A percentile compares a stretch with the other conserved stretches of the same genome.
Conservation (phyloP, 2,329 filamentous ascomycete genomes). For the Ophiognomonia clavigignenti-juglandacearum region DNA sequence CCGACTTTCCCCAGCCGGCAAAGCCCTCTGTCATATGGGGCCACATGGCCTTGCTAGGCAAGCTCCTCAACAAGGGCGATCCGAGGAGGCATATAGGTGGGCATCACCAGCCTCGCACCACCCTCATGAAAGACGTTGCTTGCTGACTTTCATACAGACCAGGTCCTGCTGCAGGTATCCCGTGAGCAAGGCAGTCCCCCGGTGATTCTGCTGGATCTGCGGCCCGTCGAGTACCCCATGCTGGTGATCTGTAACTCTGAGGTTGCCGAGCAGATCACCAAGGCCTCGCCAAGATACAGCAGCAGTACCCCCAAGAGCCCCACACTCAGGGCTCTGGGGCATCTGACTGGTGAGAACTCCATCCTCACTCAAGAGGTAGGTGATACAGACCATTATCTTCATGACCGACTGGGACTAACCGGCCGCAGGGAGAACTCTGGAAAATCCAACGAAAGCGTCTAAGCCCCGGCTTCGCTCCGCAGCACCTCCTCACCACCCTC, state of each 20-base stretch:
- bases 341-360: conserved; percentile 22
- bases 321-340: conserved; percentile 21
- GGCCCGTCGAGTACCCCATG: conserved; percentile 29
- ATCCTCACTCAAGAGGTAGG: conserved; percentile 19
- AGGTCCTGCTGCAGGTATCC: conserved; percentile 14
- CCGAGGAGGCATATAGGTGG: conserved; percentile 6
- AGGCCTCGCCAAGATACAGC: conserved; percentile 25
- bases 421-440: conserved; percentile 24
- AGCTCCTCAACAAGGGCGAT: conserved; percentile 6
- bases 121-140: neutral
- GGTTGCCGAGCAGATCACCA: conserved; percentile 33
- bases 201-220: conserved; percentile 29
- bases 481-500: conserved; percentile 32
- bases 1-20: conserved; percentile 5
- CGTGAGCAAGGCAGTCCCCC: conserved; percentile 26
- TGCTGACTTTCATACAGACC: conserved; percentile 14
- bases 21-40: conserved; percentile 11
- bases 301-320: conserved; percentile 29
- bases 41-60: conserved; percentile 4
- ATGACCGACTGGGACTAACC: neutral
- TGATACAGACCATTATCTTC: neutral
- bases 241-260: conserved; percentile 27
- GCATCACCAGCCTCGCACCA: neutral
- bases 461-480: conserved; percentile 33
- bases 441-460: conserved; percentile 29